Evolutionary conservation across 345 rosid genomes (phyloP).

Genomic region (Trapa bicornis): DNA sequence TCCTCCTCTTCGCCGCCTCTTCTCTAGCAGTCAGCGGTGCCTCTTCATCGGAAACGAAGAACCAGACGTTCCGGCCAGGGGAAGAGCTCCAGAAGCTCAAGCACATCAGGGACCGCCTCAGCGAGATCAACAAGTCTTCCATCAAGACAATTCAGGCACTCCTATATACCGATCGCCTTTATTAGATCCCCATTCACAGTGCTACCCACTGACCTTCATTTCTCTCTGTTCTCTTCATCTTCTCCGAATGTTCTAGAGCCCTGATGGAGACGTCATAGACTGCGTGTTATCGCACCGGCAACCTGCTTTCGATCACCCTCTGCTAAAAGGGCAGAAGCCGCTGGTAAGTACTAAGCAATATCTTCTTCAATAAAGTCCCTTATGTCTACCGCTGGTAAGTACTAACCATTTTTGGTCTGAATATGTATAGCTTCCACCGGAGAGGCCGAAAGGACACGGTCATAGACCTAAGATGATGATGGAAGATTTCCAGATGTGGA

Average conservation of each 20-base stretch:
- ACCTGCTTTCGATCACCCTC: constrained; percentile 90
- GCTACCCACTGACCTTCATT: not conserved
- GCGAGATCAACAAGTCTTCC: constrained; percentile 72
- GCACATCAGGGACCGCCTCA: constrained; percentile 45
- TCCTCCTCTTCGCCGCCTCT: constrained; percentile 25
- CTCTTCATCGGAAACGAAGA: constrained; percentile 26
- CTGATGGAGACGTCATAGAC: constrained; percentile 82
- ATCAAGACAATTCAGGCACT: constrained; percentile 77
- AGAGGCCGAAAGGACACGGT: constrained; percentile 45
- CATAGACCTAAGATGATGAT: constrained; percentile 10
- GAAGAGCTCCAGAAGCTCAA: constrained; percentile 51
- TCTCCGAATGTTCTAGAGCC: constrained; percentile 42
- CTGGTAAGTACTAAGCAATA: constrained; percentile 26
- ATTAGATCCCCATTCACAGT: constrained; percentile 7
- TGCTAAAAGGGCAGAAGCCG: constrained; percentile 55
- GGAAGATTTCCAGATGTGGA: constrained; percentile 67
- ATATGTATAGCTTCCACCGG: constrained; percentile 57
- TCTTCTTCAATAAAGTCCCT: not conserved
- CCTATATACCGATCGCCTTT: constrained; percentile 6
- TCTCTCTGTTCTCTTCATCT: not conserved
- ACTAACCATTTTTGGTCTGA: not conserved
- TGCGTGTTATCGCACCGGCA: constrained; percentile 69
- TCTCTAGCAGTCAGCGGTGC: constrained; percentile 37
- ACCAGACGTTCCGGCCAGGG: constrained; percentile 60
- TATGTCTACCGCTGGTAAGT: not conserved